These are phyloP conservation scores for Kodamaea arcana DNA, from an alignment of 1,139 yeast species.

Conservation along the genomic window DNA sequence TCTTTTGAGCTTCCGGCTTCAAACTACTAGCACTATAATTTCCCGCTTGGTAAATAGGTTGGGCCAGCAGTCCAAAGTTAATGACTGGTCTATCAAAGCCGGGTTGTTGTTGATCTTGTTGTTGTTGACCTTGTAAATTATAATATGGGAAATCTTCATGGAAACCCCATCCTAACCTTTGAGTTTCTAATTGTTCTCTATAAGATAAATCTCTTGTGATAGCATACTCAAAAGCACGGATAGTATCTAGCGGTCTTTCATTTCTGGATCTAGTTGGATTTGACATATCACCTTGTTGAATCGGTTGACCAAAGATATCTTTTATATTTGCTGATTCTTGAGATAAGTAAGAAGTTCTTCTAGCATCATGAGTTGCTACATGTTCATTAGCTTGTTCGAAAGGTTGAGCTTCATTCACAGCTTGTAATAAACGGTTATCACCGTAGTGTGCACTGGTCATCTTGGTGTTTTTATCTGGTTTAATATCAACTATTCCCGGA, in stretches of 20 bases:
- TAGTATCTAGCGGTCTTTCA: constrained; percentile 94
- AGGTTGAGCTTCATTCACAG: constrained; percentile 94
- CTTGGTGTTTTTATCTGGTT: constrained; percentile 35
- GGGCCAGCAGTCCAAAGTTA: constrained; percentile 31
- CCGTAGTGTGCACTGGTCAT: constrained; percentile 63
- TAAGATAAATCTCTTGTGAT: constrained; percentile 81
- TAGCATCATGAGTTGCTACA: constrained; percentile 24
- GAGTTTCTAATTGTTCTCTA: constrained; percentile 76
- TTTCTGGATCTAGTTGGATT: constrained; percentile 90
- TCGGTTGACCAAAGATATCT: constrained; percentile 82
- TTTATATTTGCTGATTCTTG: constrained; percentile 41
- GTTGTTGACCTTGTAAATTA: constrained; percentile 19
- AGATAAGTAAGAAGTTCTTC: constrained; percentile 22
- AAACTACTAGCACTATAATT: constrained; percentile 43
- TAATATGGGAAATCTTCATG: constrained; percentile 46
- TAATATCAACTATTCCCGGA: constrained; percentile 33
- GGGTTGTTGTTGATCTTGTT: constrained; percentile 10
- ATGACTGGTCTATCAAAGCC: constrained; percentile 28
- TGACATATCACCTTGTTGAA: constrained; percentile 72
- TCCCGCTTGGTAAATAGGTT: constrained; percentile 61
- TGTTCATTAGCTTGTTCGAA: constrained; percentile 68
- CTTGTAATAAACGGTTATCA: constrained; percentile 77
- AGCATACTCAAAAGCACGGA: constrained; percentile 86
- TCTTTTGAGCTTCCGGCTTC: constrained; percentile 30
- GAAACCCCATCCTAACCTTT: constrained; percentile 72